phyloP scores from a whole-genome alignment of 2,329 filamentous ascomycete genomes.

The Elsinoe necatrix region DNA sequence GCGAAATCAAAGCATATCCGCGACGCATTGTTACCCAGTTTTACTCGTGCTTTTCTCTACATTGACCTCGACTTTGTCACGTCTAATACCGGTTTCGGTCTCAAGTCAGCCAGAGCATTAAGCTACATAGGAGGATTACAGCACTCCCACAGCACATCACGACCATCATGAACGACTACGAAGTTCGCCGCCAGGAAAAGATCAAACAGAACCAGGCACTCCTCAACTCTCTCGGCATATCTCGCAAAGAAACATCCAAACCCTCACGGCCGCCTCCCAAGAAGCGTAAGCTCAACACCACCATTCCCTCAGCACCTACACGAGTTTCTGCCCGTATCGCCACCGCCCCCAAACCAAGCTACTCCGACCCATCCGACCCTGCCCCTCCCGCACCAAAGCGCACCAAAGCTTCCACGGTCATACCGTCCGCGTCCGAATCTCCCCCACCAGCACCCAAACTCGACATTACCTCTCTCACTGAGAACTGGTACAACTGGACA shows the following conservation, averaged over 20 bases:
- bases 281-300: constrained; percentile 32
- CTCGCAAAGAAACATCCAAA: constrained; percentile 21
- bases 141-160: background rate
- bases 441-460: constrained; percentile 24
- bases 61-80: background rate
- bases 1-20: too few species aligned
- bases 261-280: constrained; percentile 29
- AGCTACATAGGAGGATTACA: background rate
- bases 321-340: constrained; percentile 42
- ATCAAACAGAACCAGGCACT: constrained; percentile 44
- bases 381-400: background rate
- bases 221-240: constrained; percentile 41
- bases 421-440: background rate
- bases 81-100: too few species aligned
- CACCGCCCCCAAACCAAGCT: constrained; percentile 30
- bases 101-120: too few species aligned
- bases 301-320: constrained; percentile 16
- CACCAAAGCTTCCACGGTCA: background rate
- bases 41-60: too few species aligned
- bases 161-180: constrained; percentile 36
- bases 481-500: constrained; percentile 38
- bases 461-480: constrained; percentile 31
- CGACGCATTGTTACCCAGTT: too few species aligned
- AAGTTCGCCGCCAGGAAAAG: constrained; percentile 39
- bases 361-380: constrained; percentile 27